phyloP scores from a whole-genome alignment of 2,329 filamentous ascomycete genomes.

The Escovopsis sp. region DNA sequence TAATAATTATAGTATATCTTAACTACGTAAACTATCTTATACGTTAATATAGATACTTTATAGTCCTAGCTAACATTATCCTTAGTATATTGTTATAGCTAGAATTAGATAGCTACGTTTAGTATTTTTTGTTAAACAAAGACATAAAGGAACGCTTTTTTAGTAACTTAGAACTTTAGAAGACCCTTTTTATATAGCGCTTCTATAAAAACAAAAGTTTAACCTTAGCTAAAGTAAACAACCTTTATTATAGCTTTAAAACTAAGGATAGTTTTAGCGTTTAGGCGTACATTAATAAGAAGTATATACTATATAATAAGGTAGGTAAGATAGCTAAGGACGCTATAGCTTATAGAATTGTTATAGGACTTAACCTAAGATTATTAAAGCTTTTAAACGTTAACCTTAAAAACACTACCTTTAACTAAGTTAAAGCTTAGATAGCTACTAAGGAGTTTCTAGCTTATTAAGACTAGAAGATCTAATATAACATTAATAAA shows the following conservation, averaged over 20 bases:
- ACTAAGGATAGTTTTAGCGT: neutral
- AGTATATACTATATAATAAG: neutral
- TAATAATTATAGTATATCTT: neutral
- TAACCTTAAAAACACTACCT: neutral
- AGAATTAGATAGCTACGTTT: too few species aligned
- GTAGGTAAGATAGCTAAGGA: neutral
- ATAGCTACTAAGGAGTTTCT: too few species aligned
- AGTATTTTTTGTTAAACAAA: too few species aligned
- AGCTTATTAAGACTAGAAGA: neutral
- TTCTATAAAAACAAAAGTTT: neutral
- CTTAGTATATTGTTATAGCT: too few species aligned
- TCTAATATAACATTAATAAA: too few species aligned
- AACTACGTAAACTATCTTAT: neutral
- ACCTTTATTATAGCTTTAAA: neutral
- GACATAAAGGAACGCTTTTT: too few species aligned
- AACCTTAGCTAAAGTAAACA: neutral
- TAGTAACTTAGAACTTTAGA: too few species aligned
- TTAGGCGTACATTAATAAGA: neutral
- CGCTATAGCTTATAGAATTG: neutral
- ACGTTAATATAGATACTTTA: neutral
- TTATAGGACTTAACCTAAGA: too few species aligned
- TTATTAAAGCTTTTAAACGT: neutral
- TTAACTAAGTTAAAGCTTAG: neutral
- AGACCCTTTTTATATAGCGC: too few species aligned
- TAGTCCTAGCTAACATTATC: too few species aligned